Evolutionary conservation across 2,329 filamentous ascomycete genomes (phyloP).

Genomic region (Diaporthe amygdali): DNA sequence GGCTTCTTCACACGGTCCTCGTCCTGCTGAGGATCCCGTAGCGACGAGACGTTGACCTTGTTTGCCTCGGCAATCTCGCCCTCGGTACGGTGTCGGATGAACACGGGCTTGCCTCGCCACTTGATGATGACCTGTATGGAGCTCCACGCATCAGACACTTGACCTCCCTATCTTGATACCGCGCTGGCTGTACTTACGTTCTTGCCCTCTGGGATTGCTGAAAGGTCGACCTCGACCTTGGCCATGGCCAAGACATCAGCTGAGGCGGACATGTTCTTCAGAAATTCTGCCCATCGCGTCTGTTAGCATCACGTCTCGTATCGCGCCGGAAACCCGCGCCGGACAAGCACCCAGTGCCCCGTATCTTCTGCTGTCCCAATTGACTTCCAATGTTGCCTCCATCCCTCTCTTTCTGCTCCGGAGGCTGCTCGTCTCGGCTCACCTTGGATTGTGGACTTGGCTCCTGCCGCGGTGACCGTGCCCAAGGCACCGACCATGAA

Average conservation of each 20-base stretch:
- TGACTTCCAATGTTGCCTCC: not conserved
- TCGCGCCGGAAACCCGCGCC: not conserved
- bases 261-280: slow-evolving; percentile 99
- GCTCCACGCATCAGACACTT: not conserved
- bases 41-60: slow-evolving; percentile 77
- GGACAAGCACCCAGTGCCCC: not conserved
- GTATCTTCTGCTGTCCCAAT: not conserved
- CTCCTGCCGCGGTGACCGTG: slow-evolving; percentile 87
- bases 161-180: not conserved
- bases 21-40: slow-evolving; percentile 92
- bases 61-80: slow-evolving; percentile 96
- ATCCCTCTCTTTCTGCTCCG: not conserved
- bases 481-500: slow-evolving; percentile 99
- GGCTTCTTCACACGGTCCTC: slow-evolving; percentile 95
- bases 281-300: slow-evolving; percentile 74
- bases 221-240: slow-evolving; percentile 97
- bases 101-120: slow-evolving; percentile 99
- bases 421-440: slow-evolving; percentile 46
- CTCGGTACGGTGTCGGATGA: slow-evolving; percentile 96
- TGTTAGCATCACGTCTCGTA: slow-evolving; percentile 11
- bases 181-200: slow-evolving; percentile 72
- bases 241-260: slow-evolving; percentile 98
- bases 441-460: slow-evolving; percentile 99
- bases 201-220: slow-evolving; percentile 96
- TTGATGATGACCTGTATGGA: slow-evolving; percentile 87